A percentile compares a stretch with the other conserved stretches of the same genome.
These are phyloP conservation scores for Fragaria ananassa DNA, from an alignment of 306 rosid genomes.

Conservation along the genomic window DNA sequence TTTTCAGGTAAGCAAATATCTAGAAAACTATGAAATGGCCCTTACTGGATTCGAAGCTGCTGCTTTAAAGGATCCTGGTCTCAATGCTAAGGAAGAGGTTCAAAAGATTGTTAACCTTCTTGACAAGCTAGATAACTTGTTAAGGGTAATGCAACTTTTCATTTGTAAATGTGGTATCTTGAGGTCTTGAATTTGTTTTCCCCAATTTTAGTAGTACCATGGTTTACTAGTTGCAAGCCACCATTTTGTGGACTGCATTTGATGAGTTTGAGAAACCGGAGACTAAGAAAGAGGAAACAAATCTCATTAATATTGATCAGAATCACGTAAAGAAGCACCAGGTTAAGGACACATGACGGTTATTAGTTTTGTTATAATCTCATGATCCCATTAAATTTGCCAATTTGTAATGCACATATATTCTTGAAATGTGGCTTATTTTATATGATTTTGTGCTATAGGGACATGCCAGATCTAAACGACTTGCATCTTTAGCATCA, in stretches of 20 bases:
- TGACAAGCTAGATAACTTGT: conserved; percentile 69
- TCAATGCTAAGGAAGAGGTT: conserved; percentile 70
- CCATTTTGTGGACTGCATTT: conserved; percentile 1
- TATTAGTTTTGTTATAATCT: neutral
- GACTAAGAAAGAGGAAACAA: neutral
- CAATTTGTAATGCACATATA: too few species aligned
- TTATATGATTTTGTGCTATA: conserved; percentile 30
- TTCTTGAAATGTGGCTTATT: neutral
- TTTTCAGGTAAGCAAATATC: conserved; percentile 72
- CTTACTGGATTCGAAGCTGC: conserved; percentile 96
- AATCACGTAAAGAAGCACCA: neutral
- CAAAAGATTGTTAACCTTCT: conserved; percentile 81
- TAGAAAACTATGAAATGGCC: conserved; percentile 90
- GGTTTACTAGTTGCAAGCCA: neutral
- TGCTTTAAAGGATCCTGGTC: conserved; percentile 91
- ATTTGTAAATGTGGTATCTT: conserved; percentile 7
- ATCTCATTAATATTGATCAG: neutral
- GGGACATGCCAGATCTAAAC: conserved; percentile 68
- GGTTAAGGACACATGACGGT: neutral
- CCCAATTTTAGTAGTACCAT: neutral
- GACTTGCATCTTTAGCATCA: conserved; percentile 55
- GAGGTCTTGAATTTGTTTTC: neutral
- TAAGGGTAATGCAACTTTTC: conserved; percentile 55
- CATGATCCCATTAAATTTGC: neutral
- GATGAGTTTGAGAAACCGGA: neutral